Percentiles rank a stretch among this genome's conserved stretches.
Conservation (phyloP, 148 eudicot species). For the Silene latifolia region DNA sequence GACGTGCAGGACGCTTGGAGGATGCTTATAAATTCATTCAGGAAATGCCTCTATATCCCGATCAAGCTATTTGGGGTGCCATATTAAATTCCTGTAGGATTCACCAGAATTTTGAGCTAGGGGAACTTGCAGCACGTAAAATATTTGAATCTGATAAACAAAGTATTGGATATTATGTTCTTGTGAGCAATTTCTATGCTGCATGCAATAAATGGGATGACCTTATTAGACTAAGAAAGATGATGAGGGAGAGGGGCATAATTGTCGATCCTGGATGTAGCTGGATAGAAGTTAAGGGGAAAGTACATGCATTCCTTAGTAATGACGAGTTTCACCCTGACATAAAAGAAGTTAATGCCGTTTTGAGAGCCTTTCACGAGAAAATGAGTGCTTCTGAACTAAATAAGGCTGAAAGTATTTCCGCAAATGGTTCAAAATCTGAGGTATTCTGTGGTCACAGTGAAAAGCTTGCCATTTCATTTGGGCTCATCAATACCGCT, state of each 20-base stretch:
- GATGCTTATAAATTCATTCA: slow-evolving; percentile 58
- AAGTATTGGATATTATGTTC: slow-evolving; percentile 64
- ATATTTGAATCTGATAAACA: slow-evolving; percentile 52
- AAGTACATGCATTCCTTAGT: slow-evolving; percentile 82
- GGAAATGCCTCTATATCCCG: slow-evolving; percentile 68
- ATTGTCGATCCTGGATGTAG: slow-evolving; percentile 87
- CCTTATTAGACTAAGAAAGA: slow-evolving; percentile 53
- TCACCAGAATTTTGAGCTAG: slow-evolving; percentile 55
- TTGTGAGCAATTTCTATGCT: slow-evolving; percentile 74
- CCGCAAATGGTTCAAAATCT: slow-evolving; percentile 55
- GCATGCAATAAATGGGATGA: slow-evolving; percentile 73
- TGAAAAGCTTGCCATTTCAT: slow-evolving; percentile 76
- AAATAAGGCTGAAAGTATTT: slow-evolving; percentile 27
- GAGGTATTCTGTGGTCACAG: slow-evolving; percentile 93
- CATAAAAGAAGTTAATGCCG: slow-evolving; percentile 58
- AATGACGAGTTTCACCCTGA: slow-evolving; percentile 81
- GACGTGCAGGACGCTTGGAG: slow-evolving; percentile 75
- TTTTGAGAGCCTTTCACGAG: slow-evolving; percentile 60
- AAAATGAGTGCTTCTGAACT: slow-evolving; percentile 50
- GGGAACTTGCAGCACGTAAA: slow-evolving; percentile 61
- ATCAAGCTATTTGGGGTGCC: slow-evolving; percentile 92
- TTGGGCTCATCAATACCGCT: slow-evolving; percentile 67
- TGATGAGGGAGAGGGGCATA: slow-evolving; percentile 69
- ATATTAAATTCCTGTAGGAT: slow-evolving; percentile 81
- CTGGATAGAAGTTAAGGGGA: slow-evolving; percentile 94